These are phyloP conservation scores for Bryoglossum gracile DNA, from an alignment of 495 filamentous ascomycete species.

Conservation along the genomic window DNA sequence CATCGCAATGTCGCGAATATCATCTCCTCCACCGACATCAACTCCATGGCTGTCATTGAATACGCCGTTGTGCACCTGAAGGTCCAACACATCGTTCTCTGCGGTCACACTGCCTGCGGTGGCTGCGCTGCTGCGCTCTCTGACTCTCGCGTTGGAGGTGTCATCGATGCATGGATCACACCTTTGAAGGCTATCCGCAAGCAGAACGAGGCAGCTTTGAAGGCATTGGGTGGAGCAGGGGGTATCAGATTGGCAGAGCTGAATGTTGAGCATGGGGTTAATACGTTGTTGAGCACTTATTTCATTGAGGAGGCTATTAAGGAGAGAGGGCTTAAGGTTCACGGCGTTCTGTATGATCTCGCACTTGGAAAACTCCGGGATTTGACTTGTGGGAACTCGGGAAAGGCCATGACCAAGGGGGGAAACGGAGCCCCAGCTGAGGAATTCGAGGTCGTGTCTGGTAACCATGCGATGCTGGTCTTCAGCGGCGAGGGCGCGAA, in stretches of 20 bases:
- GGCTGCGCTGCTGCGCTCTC: constrained; percentile 64
- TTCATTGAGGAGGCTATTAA: constrained; percentile 57
- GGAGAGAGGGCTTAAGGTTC: constrained; percentile 63
- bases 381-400: constrained; percentile 38
- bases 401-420: not conserved
- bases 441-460: constrained; percentile 30
- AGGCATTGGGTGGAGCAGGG: constrained; percentile 37
- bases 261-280: constrained; percentile 61
- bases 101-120: constrained; percentile 77
- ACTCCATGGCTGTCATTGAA: constrained; percentile 69
- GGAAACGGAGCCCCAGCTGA: not conserved
- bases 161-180: constrained; percentile 77
- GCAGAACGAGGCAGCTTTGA: constrained; percentile 48
- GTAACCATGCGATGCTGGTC: constrained; percentile 43
- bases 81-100: constrained; percentile 78
- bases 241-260: constrained; percentile 54
- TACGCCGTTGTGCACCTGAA: constrained; percentile 69
- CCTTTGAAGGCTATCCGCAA: constrained; percentile 58
- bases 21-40: constrained; percentile 69
- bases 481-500: constrained; percentile 31
- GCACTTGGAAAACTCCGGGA: constrained; percentile 52
- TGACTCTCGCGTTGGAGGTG: constrained; percentile 58
- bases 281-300: constrained; percentile 52
- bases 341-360: constrained; percentile 65
- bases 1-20: constrained; percentile 96